Evolutionary conservation across 495 filamentous ascomycete genomes (phyloP).

Genomic region (Aspergillus incahuasiensis): DNA sequence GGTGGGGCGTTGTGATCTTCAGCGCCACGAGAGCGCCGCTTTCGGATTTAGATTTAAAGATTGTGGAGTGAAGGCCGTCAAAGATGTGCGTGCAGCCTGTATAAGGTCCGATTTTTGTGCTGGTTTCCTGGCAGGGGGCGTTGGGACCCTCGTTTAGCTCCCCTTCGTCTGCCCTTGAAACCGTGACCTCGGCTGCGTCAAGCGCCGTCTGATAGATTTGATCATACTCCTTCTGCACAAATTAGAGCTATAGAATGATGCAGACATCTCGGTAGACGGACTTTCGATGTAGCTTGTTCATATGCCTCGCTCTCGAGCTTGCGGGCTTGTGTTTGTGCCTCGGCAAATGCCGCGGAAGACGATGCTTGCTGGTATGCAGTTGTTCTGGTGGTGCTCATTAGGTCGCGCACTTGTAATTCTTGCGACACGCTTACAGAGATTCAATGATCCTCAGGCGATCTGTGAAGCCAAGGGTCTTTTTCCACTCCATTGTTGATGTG

Average conservation of each 20-base stretch:
- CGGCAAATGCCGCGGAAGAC: conserved; percentile 33
- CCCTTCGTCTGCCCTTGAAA: conserved; percentile 9
- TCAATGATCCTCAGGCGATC: conserved; percentile 47
- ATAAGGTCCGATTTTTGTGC: conserved; percentile 68
- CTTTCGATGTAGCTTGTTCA: conserved; percentile 36
- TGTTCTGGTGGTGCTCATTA: conserved; percentile 32
- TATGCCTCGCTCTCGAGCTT: conserved; percentile 38
- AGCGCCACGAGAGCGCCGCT: conserved; percentile 58
- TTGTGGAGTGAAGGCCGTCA: conserved; percentile 74
- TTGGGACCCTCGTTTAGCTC: conserved; percentile 14
- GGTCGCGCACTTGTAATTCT: not conserved
- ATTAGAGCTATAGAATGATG: not conserved
- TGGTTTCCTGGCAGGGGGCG: conserved; percentile 18
- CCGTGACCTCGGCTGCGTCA: conserved; percentile 28
- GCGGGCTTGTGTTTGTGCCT: conserved; percentile 41
- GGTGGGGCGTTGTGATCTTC: conserved; percentile 77
- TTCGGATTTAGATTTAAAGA: conserved; percentile 58
- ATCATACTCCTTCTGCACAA: conserved; percentile 45
- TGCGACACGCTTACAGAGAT: conserved; percentile 34
- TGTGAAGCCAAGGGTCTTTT: conserved; percentile 42
- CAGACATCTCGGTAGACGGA: conserved; percentile 15
- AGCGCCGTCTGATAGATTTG: conserved; percentile 38
- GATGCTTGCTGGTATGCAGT: conserved; percentile 38
- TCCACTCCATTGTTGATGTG: conserved; percentile 33
- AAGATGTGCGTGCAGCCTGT: conserved; percentile 61